Evolutionary conservation across 495 filamentous ascomycete species (phyloP).

Genomic region (Podospora comata): DNA sequence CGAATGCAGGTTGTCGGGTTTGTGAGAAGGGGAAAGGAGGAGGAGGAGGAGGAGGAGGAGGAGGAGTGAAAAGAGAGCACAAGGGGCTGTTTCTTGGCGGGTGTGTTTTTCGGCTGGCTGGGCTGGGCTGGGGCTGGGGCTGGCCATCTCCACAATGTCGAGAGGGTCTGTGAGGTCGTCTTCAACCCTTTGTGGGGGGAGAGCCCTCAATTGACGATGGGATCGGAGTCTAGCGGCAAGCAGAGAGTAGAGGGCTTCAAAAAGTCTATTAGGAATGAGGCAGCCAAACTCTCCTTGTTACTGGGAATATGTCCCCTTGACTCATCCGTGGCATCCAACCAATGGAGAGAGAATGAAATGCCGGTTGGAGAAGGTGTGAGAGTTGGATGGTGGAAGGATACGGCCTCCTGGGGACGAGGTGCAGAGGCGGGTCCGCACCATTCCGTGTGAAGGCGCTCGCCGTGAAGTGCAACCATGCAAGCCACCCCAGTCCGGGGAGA

Average conservation of each 20-base stretch:
- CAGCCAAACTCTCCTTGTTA: background rate
- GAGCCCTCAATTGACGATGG: no score
- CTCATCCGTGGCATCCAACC: slow-evolving; percentile 1
- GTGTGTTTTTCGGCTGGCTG: background rate
- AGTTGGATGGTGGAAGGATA: slow-evolving; percentile 1
- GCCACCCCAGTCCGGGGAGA: slow-evolving; percentile 19
- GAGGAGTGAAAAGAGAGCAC: background rate
- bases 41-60: background rate
- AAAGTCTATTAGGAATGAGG: no score
- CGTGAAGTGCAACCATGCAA: slow-evolving; percentile 35
- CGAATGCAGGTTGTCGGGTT: background rate
- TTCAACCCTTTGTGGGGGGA: background rate
- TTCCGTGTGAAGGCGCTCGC: slow-evolving; percentile 27
- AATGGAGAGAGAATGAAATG: slow-evolving; percentile 3
- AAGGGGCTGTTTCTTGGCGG: background rate
- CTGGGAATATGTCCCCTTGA: background rate
- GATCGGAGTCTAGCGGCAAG: no score
- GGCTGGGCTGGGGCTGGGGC: background rate
- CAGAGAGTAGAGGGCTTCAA: no score
- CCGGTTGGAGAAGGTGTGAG: background rate
- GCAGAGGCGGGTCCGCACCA: slow-evolving; percentile 10
- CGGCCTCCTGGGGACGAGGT: background rate
- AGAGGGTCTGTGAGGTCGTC: no score
- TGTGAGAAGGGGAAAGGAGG: background rate
- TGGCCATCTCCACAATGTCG: background rate